Base-by-base conservation (phyloP, 1,139 yeast genomes). In the Spencermartinsiella ligniputridi region DNA sequence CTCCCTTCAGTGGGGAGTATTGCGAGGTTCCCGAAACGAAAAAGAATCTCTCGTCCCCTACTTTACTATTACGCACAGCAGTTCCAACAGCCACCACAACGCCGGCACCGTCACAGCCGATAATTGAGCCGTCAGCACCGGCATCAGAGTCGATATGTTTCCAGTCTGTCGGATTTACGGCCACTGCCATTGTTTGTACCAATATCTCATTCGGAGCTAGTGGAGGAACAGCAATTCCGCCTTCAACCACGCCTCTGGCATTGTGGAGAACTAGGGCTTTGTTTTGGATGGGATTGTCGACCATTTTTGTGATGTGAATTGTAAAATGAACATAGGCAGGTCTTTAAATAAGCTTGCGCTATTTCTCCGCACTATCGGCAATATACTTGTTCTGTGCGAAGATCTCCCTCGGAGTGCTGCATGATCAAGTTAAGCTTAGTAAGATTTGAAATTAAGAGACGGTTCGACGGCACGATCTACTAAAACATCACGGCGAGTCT, bases 61-160 rank as follows among this genome's bases (percentile, higher is more conserved):
- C 70, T 33, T 63, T 53, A 52, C 74, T 74, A 6, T 65, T 70
- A 15, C 60, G 63, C n/a, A 79, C 85, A n/a, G 71, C 66, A 3
- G 71, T 51, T 27, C 92, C 92, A 30, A 82, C 72, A 29, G 71
- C 69, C 16, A 68, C 71, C 34, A 84, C 81, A 16, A 65, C 66
- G 42, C 94, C 94, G 39, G 83, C 65, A 24, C 72, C 55, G 45
- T 67, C 70, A 40, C 57, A 54, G 5, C 70, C 70, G 22, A 52
- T 48, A 21, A 63, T 70, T 29, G 71, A 60, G 18, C 81, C 85
- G 35, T 70, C 67, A 0, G 63, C 57, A 16, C 73, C 74, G 48
- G 67, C 56, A 5, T 66, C 58, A 40, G 45, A 59, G 3, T 57
- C 69, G 35, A 73, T 58, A 53, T 81, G 85, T 56, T 82, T 82